phyloP scores from a whole-genome alignment of 495 filamentous ascomycete species.

The Alectoria sarmentosa region DNA sequence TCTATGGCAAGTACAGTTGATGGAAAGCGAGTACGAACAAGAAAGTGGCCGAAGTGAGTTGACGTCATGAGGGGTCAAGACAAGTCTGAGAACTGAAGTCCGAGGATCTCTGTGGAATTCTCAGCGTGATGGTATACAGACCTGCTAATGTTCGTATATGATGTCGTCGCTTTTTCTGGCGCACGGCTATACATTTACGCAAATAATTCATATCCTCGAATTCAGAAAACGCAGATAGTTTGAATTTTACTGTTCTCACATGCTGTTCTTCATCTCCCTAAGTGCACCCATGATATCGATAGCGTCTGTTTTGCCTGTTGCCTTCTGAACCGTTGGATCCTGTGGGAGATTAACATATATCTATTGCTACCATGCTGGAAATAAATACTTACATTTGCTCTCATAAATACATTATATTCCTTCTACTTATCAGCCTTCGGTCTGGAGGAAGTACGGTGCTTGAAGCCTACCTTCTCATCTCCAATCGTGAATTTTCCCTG shows the following conservation, averaged over 20 bases:
- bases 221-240: background rate
- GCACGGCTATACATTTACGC: background rate
- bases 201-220: background rate
- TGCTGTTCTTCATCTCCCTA: constrained; percentile 87
- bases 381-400: constrained; percentile 57
- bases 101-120: background rate
- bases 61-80: constrained; percentile 21
- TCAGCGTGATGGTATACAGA: background rate
- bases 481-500: constrained; percentile 96
- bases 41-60: no score
- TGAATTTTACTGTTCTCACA: constrained; percentile 29
- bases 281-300: constrained; percentile 81
- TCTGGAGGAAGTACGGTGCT: background rate
- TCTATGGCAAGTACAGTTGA: background rate
- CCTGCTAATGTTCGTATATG: background rate
- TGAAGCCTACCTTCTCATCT: constrained; percentile 75
- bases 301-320: constrained; percentile 72
- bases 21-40: background rate
- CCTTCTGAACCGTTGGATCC: constrained; percentile 81
- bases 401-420: constrained; percentile 98
- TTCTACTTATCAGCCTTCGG: constrained; percentile 29
- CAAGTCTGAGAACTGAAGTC: background rate
- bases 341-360: constrained; percentile 28
- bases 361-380: no score
- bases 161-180: constrained; percentile 6